A percentile compares a stretch with the other conserved stretches of the same genome.
phyloP scores from a whole-genome alignment of 2,329 filamentous ascomycete species.

The Colletotrichum caudatum region DNA sequence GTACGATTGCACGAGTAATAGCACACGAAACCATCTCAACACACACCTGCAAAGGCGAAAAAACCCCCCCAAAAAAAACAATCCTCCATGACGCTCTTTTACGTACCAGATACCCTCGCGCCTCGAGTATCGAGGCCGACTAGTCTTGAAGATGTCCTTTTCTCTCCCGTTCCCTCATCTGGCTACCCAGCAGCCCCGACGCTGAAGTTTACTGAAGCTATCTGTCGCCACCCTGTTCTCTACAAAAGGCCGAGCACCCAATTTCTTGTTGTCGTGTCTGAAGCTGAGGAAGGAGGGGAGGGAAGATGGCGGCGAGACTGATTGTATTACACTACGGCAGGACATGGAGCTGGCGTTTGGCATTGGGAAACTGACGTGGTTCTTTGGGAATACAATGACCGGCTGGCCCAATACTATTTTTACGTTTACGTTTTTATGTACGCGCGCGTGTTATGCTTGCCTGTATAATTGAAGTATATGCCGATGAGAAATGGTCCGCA shows the following conservation, averaged over 20 bases:
- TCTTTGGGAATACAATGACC: slow-evolving; percentile 24
- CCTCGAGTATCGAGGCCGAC: slow-evolving; percentile 30
- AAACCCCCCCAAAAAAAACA: background rate
- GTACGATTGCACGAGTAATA: slow-evolving; percentile 40
- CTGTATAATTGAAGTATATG: slow-evolving; percentile 24
- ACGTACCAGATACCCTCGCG: slow-evolving; percentile 41
- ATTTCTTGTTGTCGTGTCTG: slow-evolving; percentile 11
- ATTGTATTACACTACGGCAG: slow-evolving; percentile 9
- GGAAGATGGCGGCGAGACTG: background rate
- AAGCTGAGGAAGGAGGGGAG: background rate
- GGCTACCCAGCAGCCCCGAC: slow-evolving; percentile 11
- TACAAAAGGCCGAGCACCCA: background rate
- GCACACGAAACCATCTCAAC: slow-evolving; percentile 33
- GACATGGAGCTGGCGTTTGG: slow-evolving; percentile 35
- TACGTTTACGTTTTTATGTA: slow-evolving; percentile 28
- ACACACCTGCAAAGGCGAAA: slow-evolving; percentile 1
- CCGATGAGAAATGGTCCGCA: background rate
- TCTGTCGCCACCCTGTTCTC: background rate
- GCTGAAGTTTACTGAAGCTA: slow-evolving; percentile 1
- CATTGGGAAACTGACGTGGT: slow-evolving; percentile 26
- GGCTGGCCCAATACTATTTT: slow-evolving; percentile 33
- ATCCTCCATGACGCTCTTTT: slow-evolving; percentile 31
- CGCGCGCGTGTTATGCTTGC: slow-evolving; percentile 33
- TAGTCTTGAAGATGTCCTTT: slow-evolving; percentile 42
- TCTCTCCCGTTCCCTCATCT: slow-evolving; percentile 4